phyloP scores from a whole-genome alignment of 805 yeast genomes.

The Candida maesae region DNA sequence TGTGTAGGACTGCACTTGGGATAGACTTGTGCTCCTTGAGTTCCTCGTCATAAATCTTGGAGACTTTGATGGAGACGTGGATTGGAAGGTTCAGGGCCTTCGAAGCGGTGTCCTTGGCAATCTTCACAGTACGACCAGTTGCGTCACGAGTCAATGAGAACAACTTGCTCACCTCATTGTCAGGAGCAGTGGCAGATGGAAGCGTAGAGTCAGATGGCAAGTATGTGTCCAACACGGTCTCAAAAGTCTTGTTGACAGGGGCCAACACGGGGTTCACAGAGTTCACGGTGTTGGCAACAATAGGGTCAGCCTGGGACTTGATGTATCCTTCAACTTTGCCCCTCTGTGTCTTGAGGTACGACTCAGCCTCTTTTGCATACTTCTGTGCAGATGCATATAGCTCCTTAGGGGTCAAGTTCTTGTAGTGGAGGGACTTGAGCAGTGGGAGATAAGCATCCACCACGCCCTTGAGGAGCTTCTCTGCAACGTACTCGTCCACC shows the following conservation, averaged over 20 bases:
- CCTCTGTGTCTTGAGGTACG: neutral
- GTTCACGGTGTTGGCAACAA: constrained; percentile 10
- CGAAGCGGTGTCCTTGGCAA: constrained; percentile 10
- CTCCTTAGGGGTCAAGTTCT: constrained; percentile 8
- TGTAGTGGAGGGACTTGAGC: constrained; percentile 7
- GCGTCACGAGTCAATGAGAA: constrained; percentile 12
- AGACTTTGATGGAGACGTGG: constrained; percentile 9
- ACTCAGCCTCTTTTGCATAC: neutral
- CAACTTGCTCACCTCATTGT: constrained; percentile 13
- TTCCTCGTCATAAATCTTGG: constrained; percentile 13
- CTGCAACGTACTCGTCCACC: constrained; percentile 8
- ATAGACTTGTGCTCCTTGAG: constrained; percentile 14
- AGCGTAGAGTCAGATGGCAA: constrained; percentile 9
- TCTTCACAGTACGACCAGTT: constrained; percentile 12
- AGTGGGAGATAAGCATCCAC: constrained; percentile 9
- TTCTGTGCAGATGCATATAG: constrained; percentile 1
- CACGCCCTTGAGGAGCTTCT: constrained; percentile 5
- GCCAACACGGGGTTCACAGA: constrained; percentile 17
- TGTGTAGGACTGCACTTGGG: constrained; percentile 14
- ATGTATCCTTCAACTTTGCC: neutral
- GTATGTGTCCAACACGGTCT: constrained; percentile 12
- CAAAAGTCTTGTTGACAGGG: constrained; percentile 17
- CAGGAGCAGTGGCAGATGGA: neutral
- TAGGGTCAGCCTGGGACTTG: constrained; percentile 11
- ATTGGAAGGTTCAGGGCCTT: constrained; percentile 11